phyloP scores from a whole-genome alignment of 1,284 basidiomycete species.

The Ganoderma boninense region DNA sequence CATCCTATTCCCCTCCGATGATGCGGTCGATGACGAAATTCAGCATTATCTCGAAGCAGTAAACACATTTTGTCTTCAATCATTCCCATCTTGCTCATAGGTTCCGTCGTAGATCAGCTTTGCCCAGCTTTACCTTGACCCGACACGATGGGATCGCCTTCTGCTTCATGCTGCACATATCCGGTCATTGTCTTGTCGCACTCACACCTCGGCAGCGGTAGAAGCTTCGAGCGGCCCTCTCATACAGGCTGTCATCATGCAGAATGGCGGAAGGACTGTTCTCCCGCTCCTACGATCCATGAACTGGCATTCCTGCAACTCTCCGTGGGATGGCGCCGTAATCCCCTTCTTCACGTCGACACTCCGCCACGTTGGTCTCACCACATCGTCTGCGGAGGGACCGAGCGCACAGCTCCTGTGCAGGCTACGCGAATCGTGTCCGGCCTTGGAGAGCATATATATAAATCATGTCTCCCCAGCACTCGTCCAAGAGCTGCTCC shows the following conservation, averaged over 20 bases:
- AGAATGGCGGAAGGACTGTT: not conserved
- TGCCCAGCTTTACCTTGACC: not conserved
- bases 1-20: not conserved
- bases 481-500: not conserved
- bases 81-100: not conserved
- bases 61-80: not conserved
- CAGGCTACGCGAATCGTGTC: not conserved
- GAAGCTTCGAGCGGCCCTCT: not conserved
- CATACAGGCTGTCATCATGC: not conserved
- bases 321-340: not conserved
- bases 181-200: not conserved
- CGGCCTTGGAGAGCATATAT: not conserved
- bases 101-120: not conserved
- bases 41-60: not conserved
- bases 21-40: not conserved
- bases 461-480: not conserved
- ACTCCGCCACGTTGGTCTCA: not conserved
- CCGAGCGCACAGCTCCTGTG: not conserved
- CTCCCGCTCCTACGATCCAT: not conserved
- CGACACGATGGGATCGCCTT: not conserved
- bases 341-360: not conserved
- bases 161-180: not conserved
- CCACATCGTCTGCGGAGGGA: not conserved
- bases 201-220: not conserved
- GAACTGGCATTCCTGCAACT: not conserved